phyloP scores from a whole-genome alignment of 2,329 filamentous ascomycete genomes.

The Hypoxylon sp. region DNA sequence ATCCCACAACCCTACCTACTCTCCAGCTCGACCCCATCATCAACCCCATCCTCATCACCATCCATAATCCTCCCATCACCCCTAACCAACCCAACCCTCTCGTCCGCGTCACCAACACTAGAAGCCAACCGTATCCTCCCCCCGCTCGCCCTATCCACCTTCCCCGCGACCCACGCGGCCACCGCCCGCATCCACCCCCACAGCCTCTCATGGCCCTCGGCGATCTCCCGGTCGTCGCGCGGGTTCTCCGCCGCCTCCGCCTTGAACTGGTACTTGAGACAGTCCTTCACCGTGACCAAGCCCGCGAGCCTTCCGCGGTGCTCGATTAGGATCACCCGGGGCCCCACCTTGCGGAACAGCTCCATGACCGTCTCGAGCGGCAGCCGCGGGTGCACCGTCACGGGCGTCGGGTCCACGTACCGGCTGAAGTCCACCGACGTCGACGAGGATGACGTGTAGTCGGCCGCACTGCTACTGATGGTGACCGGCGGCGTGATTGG shows the following conservation, averaged over 20 bases:
- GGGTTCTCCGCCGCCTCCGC: conserved; percentile 86
- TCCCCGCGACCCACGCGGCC: conserved; percentile 69
- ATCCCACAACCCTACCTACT: conserved; percentile 42
- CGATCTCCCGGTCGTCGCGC: conserved; percentile 66
- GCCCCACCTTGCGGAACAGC: conserved; percentile 97
- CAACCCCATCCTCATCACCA: conserved; percentile 61
- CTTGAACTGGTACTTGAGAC: conserved; percentile 96
- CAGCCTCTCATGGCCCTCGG: conserved; percentile 71
- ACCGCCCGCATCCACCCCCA: conserved; percentile 68
- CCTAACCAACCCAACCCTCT: conserved; percentile 43
- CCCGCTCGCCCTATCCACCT: conserved; percentile 63
- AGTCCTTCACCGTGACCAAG: conserved; percentile 96
- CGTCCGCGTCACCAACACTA: conserved; percentile 46
- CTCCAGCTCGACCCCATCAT: conserved; percentile 54
- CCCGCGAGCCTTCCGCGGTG: conserved; percentile 86
- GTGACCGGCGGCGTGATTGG: conserved; percentile 62
- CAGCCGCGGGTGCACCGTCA: conserved; percentile 90
- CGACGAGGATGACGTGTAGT: conserved; percentile 66
- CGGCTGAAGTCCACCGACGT: conserved; percentile 81
- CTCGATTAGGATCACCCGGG: conserved; percentile 91
- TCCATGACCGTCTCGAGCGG: conserved; percentile 98
- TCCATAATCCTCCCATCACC: conserved; percentile 59
- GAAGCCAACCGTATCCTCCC: conserved; percentile 69
- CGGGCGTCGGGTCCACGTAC: conserved; percentile 89
- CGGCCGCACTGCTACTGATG: conserved; percentile 69